These are phyloP conservation scores for Kodamaea neixiangensis DNA, from an alignment of 805 yeast genomes.

Conservation along the genomic window DNA sequence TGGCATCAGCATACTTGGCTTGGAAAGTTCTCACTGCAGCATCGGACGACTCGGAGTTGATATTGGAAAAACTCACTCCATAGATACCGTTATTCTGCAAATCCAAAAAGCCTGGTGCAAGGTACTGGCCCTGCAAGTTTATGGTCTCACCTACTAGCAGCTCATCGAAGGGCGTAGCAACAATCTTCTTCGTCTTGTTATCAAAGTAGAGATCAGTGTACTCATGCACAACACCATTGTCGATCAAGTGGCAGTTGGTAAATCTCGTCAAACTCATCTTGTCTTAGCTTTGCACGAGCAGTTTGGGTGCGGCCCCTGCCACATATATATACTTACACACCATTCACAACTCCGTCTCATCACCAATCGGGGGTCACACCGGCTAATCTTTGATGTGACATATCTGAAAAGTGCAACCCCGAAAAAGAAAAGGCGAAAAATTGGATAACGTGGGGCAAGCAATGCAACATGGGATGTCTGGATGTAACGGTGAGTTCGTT, in stretches of 20 bases:
- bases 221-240: slow-evolving; percentile 36
- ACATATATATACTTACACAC: neutral
- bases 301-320: neutral
- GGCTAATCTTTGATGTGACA: neutral
- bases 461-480: neutral
- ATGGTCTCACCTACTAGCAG: slow-evolving; percentile 24
- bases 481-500: neutral
- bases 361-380: neutral
- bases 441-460: slow-evolving; percentile 3
- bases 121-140: slow-evolving; percentile 48
- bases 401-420: neutral
- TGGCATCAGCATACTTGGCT: slow-evolving; percentile 42
- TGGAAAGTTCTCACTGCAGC: slow-evolving; percentile 34
- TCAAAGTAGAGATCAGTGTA: slow-evolving; percentile 47
- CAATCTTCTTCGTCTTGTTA: slow-evolving; percentile 43
- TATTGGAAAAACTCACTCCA: slow-evolving; percentile 53
- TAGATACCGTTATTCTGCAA: slow-evolving; percentile 60
- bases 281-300: neutral
- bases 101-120: slow-evolving; percentile 60
- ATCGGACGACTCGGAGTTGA: slow-evolving; percentile 30
- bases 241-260: slow-evolving; percentile 46
- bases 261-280: slow-evolving; percentile 25
- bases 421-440: slow-evolving; percentile 3
- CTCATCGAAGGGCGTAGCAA: slow-evolving; percentile 23
- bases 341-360: neutral